Base-by-base conservation (phyloP, 2,329 filamentous ascomycete genomes). In the Trichocomaceae sp. region DNA sequence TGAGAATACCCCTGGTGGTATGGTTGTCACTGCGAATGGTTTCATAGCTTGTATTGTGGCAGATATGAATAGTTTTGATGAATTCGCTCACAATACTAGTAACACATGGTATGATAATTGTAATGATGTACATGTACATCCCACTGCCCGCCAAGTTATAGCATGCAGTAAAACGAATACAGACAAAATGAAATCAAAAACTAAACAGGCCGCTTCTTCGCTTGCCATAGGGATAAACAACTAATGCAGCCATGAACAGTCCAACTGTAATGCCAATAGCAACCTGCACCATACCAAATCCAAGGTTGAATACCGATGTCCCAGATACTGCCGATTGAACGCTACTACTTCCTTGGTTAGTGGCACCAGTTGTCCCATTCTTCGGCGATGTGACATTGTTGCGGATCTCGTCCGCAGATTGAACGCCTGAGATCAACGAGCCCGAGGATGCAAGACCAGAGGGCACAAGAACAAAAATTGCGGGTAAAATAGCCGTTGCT, bases 401-500 rank as follows among this genome's bases (percentile, higher is more conserved):
- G 5, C 62, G 75, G 55, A 82, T 79, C 60, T 81, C 74, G 60
- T 83, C 74, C 3, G 81, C 80, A 17, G 75, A 78, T 10, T 74
- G 73, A 48, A 83, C 72, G 12, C 81, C 81, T 0, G 75, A 72
- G 5, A 83, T 74, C 19, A 84, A 66, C 20, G 74, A 77, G 1
- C 81, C 81, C 50, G 73, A 75, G 0, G 81, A 79, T 4, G 80
- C 78, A 15, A 84, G 67, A 2, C 81, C 81, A 1, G 76, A 79
- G 0, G 81, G 81, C 1, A 84, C 81, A 58, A 83, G 80, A 2
- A 83, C 79, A 60, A 93, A 95, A 61, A 96, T 93, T 10, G 86
- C 90, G 0, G 90, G 90, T 9, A 95, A 75, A 77, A 95, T 88
- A 3, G 87, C 86, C 0, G 88, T 88, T 0, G 89, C 89, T 0